Evolutionary conservation across 345 rosid genomes (phyloP).

Genomic region (Ricinus communis): DNA sequence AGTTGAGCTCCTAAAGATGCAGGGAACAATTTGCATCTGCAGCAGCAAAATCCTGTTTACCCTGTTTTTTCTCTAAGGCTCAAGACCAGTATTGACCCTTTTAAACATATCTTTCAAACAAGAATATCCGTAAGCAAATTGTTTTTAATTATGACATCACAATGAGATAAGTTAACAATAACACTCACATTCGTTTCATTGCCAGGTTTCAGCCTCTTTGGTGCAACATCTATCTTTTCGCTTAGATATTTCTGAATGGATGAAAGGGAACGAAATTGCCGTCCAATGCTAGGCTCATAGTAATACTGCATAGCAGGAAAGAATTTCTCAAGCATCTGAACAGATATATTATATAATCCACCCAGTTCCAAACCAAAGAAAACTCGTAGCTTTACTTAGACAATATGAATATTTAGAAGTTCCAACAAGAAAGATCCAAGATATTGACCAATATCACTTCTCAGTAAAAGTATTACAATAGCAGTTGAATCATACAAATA

Average conservation of each 20-base stretch:
- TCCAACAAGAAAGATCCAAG: no score
- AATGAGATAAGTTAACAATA: background rate
- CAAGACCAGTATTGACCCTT: background rate
- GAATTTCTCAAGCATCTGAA: background rate
- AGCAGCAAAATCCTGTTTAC: constrained; percentile 1
- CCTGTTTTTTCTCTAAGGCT: background rate
- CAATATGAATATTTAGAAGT: no score
- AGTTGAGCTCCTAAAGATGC: constrained; percentile 13
- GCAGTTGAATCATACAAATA: no score
- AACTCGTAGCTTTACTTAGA: background rate
- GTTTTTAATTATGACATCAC: background rate
- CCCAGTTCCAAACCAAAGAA: background rate
- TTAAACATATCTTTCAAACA: background rate
- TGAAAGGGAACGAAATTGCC: constrained; percentile 48
- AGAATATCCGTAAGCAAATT: background rate
- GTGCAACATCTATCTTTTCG: constrained; percentile 11
- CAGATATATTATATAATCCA: background rate
- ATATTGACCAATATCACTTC: no score
- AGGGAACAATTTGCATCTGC: constrained; percentile 38
- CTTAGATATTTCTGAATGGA: constrained; percentile 47
- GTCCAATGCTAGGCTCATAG: constrained; percentile 46
- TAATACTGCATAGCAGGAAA: constrained; percentile 41
- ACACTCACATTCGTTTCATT: constrained; percentile 24
- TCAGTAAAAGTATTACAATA: no score
- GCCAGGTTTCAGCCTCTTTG: constrained; percentile 10